These are phyloP conservation scores for Phytophthora pluvialis DNA, from an alignment of 352 stramenopile genomes.

Conservation along the genomic window DNA sequence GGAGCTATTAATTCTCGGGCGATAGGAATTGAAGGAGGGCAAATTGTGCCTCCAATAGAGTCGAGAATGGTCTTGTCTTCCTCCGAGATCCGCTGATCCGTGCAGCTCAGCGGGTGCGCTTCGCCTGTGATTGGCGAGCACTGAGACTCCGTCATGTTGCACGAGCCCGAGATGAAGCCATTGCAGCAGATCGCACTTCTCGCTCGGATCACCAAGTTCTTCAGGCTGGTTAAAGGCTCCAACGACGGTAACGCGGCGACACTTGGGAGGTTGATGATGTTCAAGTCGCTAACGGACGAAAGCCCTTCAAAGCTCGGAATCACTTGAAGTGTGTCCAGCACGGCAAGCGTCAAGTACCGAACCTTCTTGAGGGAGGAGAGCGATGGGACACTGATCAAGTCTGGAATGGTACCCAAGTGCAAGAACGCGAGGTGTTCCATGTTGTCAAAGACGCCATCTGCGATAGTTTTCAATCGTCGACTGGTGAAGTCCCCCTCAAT, in stretches of 20 bases:
- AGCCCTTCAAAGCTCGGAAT: conserved; percentile 39
- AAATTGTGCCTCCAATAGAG: conserved; percentile 8
- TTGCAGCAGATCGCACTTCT: conserved; percentile 46
- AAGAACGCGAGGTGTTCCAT: conserved; percentile 49
- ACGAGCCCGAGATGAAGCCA: conserved; percentile 35
- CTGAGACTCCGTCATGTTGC: conserved; percentile 30
- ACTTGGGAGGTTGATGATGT: conserved; percentile 25
- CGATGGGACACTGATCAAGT: conserved; percentile 39
- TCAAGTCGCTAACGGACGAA: conserved; percentile 20
- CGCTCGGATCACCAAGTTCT: conserved; percentile 22
- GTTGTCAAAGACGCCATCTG: conserved; percentile 32
- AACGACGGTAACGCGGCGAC: conserved; percentile 29
- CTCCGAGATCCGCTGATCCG: conserved; percentile 16
- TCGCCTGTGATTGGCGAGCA: conserved; percentile 34
- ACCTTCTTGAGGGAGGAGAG: conserved; percentile 35
- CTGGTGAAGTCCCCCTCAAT: conserved; percentile 44
- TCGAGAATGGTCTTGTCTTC: conserved; percentile 9
- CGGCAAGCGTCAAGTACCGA: conserved; percentile 40
- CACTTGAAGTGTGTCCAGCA: conserved; percentile 19
- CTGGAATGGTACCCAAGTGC: conserved; percentile 36
- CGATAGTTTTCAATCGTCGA: conserved; percentile 24
- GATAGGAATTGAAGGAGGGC: conserved; percentile 3
- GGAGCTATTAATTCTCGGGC: conserved; percentile 23
- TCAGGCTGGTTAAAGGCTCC: conserved; percentile 15
- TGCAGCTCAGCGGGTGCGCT: conserved; percentile 24